Conservation (phyloP, 371 early-diverging fungal species). For the Rhizopus stolonifer region DNA sequence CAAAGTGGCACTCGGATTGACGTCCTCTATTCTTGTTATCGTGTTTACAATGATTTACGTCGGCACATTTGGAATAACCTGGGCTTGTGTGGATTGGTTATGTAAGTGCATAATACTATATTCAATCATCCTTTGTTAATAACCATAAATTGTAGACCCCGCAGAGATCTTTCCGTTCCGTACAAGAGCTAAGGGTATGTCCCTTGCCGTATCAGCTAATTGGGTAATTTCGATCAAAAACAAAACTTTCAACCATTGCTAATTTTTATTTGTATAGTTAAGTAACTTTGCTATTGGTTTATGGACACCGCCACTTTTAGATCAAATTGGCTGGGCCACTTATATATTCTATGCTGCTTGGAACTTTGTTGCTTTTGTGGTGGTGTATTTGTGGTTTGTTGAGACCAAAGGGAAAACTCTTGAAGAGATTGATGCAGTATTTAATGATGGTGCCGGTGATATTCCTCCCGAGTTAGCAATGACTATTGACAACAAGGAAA, state of each 20-base stretch:
- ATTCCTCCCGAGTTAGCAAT: background rate
- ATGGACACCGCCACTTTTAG: conserved; percentile 37
- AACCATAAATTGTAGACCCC: conserved; percentile 45
- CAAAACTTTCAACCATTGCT: background rate
- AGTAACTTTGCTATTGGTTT: conserved; percentile 46
- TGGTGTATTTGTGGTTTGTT: conserved; percentile 35
- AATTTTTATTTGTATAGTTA: conserved; percentile 9
- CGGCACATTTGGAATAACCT: conserved; percentile 36
- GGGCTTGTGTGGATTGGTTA: conserved; percentile 44
- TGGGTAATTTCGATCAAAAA: conserved; percentile 37
- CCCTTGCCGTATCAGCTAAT: conserved; percentile 58
- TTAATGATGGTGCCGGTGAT: conserved; percentile 25
- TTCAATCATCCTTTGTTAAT: conserved; percentile 14
- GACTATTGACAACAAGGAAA: conserved; percentile 4
- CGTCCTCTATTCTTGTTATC: conserved; percentile 40
- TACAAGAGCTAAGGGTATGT: conserved; percentile 40
- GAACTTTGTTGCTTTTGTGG: conserved; percentile 30
- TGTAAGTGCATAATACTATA: conserved; percentile 20
- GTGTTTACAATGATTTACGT: conserved; percentile 36
- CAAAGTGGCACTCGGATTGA: conserved; percentile 35
- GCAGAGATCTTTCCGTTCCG: conserved; percentile 61
- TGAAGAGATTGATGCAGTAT: conserved; percentile 53
- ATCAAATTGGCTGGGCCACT: conserved; percentile 29
- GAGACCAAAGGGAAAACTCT: conserved; percentile 55
- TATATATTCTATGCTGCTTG: conserved; percentile 51